Conservation (phyloP, 2,329 filamentous ascomycete genomes). For the Apiospora pterosperma region DNA sequence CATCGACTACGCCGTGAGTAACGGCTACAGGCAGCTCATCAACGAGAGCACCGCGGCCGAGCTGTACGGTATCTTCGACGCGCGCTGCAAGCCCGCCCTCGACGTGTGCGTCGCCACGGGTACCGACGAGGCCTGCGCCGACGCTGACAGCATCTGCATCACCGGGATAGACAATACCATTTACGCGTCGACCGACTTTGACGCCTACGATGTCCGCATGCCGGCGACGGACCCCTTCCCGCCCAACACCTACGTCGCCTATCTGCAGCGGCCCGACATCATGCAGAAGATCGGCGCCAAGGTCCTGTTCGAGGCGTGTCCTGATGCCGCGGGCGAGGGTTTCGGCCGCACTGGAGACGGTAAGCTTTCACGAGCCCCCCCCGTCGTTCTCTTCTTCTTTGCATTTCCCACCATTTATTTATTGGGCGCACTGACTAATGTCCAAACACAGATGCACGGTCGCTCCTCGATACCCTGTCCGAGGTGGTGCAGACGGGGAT, state of each 20-base stretch:
- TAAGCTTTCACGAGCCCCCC: too few relatives aligned
- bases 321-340: conserved; percentile 10
- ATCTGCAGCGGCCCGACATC: conserved; percentile 17
- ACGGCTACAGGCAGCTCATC: conserved; percentile 38
- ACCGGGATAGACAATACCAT: conserved; percentile 32
- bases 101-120: conserved; percentile 31
- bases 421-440: conserved; percentile 5
- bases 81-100: conserved; percentile 33
- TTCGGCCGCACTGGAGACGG: conserved; percentile 6
- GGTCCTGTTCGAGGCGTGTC: conserved; percentile 14
- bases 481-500: conserved; percentile 45
- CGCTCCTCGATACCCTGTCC: conserved; percentile 40
- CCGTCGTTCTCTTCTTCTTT: background rate
- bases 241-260: conserved; percentile 19
- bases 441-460: conserved; percentile 32
- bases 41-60: conserved; percentile 24
- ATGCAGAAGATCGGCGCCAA: conserved; percentile 20
- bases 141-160: conserved; percentile 32
- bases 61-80: conserved; percentile 30
- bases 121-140: conserved; percentile 25
- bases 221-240: conserved; percentile 22
- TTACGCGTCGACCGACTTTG: conserved; percentile 21
- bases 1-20: conserved; percentile 27
- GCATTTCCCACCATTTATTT: background rate
- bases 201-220: conserved; percentile 23